Evolutionary conservation across 305 asterid genomes (phyloP).

Genomic region (Rubia occidens): DNA sequence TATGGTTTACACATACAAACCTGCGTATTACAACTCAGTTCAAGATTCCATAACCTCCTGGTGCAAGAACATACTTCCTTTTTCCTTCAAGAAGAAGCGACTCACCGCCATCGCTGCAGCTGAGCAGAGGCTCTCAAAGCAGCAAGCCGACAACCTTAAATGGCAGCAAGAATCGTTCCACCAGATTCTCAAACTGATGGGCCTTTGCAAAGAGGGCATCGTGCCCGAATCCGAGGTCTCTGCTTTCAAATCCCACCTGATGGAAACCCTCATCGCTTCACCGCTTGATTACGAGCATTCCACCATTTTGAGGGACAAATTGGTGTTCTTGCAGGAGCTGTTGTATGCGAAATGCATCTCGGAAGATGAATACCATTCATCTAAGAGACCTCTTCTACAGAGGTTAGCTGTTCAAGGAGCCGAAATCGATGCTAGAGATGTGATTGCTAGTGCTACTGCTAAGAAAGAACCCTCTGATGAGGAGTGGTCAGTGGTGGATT

Average conservation of each 20-base stretch:
- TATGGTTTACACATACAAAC: constrained; percentile 75
- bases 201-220: constrained; percentile 72
- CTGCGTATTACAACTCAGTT: constrained; percentile 72
- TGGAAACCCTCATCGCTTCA: constrained; percentile 55
- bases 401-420: constrained; percentile 92
- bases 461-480: constrained; percentile 37
- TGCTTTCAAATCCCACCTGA: constrained; percentile 56
- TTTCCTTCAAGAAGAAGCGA: constrained; percentile 74
- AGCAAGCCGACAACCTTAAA: constrained; percentile 79
- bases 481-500: constrained; percentile 69
- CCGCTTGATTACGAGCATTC: constrained; percentile 68
- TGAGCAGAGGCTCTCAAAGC: constrained; percentile 72
- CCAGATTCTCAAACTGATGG: constrained; percentile 76
- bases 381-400: constrained; percentile 77
- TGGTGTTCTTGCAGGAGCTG: constrained; percentile 86
- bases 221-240: constrained; percentile 67
- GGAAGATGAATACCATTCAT: constrained; percentile 77
- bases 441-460: constrained; percentile 35
- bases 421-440: constrained; percentile 56
- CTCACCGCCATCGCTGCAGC: constrained; percentile 85
- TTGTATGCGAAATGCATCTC: constrained; percentile 65
- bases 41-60: constrained; percentile 81
- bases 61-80: constrained; percentile 80
- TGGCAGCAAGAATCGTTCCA: constrained; percentile 98
- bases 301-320: constrained; percentile 62